phyloP scores from a whole-genome alignment of 495 filamentous ascomycete genomes.

The Neurospora pannonica region DNA sequence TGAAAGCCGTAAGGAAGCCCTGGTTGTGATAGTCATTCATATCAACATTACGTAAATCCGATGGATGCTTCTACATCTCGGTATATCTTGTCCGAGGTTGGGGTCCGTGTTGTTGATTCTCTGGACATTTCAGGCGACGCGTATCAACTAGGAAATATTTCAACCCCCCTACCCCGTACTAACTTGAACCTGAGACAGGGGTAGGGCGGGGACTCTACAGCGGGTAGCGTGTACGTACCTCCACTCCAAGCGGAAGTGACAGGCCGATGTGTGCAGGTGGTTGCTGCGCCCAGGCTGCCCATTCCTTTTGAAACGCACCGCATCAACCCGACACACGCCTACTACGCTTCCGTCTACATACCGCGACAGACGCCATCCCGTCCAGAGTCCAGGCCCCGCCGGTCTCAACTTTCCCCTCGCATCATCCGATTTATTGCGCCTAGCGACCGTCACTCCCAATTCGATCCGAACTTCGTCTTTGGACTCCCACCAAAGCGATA shows the following conservation, averaged over 20 bases:
- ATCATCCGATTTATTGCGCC: background rate
- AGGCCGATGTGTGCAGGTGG: background rate
- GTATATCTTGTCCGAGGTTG: background rate
- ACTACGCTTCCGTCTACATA: too few species aligned
- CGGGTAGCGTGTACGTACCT: background rate
- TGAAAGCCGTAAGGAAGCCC: background rate
- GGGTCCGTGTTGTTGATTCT: background rate
- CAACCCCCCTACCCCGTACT: background rate
- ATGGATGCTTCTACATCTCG: background rate
- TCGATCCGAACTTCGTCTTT: background rate
- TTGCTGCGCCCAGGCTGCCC: background rate
- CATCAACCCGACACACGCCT: too few species aligned
- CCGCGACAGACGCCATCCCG: too few species aligned
- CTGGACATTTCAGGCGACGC: background rate
- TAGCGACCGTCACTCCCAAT: background rate
- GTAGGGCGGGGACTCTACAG: background rate
- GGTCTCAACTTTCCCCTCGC: background rate
- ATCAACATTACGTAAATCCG: background rate
- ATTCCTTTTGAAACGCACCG: background rate
- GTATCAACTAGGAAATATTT: background rate
- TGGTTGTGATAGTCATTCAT: background rate
- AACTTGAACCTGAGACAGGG: background rate
- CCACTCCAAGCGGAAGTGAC: background rate
- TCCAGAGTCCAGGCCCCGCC: too few species aligned
- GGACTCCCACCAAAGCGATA: background rate